These are phyloP conservation scores for Alternaria triticina DNA, from an alignment of 2,329 filamentous ascomycete genomes.

Conservation along the genomic window DNA sequence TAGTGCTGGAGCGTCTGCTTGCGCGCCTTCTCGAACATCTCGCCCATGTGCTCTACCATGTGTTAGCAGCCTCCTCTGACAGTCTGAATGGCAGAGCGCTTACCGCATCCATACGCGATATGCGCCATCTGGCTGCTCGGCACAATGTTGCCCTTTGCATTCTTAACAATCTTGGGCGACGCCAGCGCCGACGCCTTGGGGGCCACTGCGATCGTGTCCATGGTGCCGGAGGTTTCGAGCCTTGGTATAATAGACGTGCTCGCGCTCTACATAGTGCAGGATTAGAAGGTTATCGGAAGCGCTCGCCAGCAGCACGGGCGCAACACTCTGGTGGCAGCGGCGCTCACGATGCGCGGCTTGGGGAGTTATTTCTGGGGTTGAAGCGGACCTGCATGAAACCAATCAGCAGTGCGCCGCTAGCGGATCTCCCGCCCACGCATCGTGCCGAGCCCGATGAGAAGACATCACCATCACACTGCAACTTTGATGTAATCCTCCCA, in stretches of 20 bases:
- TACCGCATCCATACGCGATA: conserved; percentile 53
- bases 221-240: conserved; percentile 26
- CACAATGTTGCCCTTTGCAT: conserved; percentile 49
- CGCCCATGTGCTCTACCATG: conserved; percentile 71
- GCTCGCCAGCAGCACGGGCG: conserved; percentile 2
- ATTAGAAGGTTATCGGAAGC: background rate
- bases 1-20: conserved; percentile 75
- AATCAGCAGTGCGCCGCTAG: conserved; percentile 36
- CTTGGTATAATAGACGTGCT: background rate
- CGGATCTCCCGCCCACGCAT: conserved; percentile 21
- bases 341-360: conserved; percentile 15
- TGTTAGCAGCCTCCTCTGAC: conserved; percentile 24
- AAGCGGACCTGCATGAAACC: conserved; percentile 41
- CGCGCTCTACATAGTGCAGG: conserved; percentile 14
- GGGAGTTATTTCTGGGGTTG: conserved; percentile 27
- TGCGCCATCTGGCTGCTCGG: conserved; percentile 49
- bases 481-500: background rate
- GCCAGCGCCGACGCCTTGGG: conserved; percentile 50
- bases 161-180: conserved; percentile 54
- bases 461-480: background rate
- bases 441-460: background rate
- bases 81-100: conserved; percentile 11
- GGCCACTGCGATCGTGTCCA: conserved; percentile 50
- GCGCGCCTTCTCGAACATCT: conserved; percentile 70
- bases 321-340: background rate